Evolutionary conservation across 768 basidiomycete species (phyloP).

Genomic region (Hemileccinum rubropunctum): DNA sequence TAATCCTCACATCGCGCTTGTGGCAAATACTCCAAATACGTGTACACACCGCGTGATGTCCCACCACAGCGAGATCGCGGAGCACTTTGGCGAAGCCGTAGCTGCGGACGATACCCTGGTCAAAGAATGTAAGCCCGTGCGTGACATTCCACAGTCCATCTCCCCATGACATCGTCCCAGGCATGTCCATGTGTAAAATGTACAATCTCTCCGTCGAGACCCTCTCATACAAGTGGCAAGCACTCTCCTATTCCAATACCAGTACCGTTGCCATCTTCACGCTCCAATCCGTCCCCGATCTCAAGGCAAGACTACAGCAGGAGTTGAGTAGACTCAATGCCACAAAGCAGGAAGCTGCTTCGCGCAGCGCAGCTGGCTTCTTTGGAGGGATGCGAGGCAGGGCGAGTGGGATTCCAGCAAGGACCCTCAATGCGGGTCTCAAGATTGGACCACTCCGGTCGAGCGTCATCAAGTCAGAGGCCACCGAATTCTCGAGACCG

Average conservation of each 20-base stretch:
- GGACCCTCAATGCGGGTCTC: constrained; percentile 12
- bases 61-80: constrained; percentile 19
- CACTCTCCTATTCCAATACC: constrained; percentile 35
- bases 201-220: constrained; percentile 52
- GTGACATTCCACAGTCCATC: background rate
- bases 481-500: constrained; percentile 16
- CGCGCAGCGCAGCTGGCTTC: constrained; percentile 15
- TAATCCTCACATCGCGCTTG: constrained; percentile 13
- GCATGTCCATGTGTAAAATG: constrained; percentile 60
- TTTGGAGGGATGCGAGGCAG: constrained; percentile 15
- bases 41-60: constrained; percentile 20
- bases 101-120: constrained; percentile 43
- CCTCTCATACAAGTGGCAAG: constrained; percentile 71
- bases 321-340: constrained; percentile 26
- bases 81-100: constrained; percentile 26
- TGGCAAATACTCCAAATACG: constrained; percentile 6
- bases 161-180: constrained; percentile 34
- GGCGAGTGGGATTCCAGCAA: background rate
- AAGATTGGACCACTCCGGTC: constrained; percentile 13
- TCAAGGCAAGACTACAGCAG: constrained; percentile 44
- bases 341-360: constrained; percentile 33
- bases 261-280: constrained; percentile 46
- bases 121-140: constrained; percentile 47
- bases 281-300: constrained; percentile 43
- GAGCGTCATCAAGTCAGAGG: constrained; percentile 18